Conservation (phyloP, 192 early-diverging fungal species). For the Coemansia brasiliensis region DNA sequence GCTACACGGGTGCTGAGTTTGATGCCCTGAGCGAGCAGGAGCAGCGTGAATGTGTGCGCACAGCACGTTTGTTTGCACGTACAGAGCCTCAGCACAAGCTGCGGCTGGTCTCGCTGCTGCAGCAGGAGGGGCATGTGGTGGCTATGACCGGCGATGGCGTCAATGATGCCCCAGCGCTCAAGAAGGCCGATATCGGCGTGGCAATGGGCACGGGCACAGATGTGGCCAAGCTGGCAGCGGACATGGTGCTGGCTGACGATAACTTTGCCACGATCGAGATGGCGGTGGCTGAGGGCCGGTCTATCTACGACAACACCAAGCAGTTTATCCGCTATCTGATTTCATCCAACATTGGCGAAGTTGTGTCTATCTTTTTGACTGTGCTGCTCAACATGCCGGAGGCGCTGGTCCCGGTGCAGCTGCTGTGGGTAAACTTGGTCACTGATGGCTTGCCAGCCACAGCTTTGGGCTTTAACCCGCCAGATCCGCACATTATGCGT, state of each 20-base stretch:
- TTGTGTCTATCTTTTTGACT: constrained; percentile 95
- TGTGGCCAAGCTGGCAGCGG: constrained; percentile 95
- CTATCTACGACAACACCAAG: constrained; percentile 99
- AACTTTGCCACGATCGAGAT: constrained; percentile 98
- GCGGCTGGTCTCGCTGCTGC: constrained; percentile 89
- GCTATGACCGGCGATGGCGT: constrained; percentile 95
- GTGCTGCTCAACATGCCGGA: constrained; percentile 96
- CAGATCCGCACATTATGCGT: constrained; percentile 96
- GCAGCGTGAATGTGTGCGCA: constrained; percentile 69
- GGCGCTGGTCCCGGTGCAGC: constrained; percentile 95
- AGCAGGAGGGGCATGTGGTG: constrained; percentile 63
- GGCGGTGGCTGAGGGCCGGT: constrained; percentile 96
- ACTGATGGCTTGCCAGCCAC: constrained; percentile 97
- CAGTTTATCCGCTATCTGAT: constrained; percentile 99
- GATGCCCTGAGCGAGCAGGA: constrained; percentile 75
- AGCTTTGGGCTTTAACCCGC: constrained; percentile 96
- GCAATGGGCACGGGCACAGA: constrained; percentile 99
- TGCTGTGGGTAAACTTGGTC: constrained; percentile 98
- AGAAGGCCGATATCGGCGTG: constrained; percentile 98
- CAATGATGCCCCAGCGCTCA: constrained; percentile 97
- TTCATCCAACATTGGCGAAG: constrained; percentile 98
- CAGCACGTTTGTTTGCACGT: constrained; percentile 87
- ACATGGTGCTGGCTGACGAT: constrained; percentile 98
- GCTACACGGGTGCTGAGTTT: constrained; percentile 94
- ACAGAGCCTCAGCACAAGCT: constrained; percentile 96